Conservation (phyloP, 177 flowering plant genomes). For the Tripterygium wilfordii region DNA sequence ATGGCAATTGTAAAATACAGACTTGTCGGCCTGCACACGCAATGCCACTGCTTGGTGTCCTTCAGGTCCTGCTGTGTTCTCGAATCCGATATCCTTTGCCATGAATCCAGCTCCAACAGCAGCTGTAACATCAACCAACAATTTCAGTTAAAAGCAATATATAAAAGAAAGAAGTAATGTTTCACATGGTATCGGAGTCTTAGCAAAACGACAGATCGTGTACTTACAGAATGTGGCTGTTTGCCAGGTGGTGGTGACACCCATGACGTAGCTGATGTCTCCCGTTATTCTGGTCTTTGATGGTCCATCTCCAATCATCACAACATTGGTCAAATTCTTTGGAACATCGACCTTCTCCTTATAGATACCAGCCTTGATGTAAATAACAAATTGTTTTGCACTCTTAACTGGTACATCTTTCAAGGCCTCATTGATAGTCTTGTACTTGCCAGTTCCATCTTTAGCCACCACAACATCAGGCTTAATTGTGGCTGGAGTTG, state of each 20-base stretch:
- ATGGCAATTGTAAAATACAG: conserved; percentile 38
- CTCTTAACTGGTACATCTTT: conserved; percentile 23
- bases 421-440: conserved; percentile 37
- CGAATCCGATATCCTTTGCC: conserved; percentile 43
- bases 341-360: conserved; percentile 20
- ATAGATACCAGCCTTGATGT: conserved; percentile 39
- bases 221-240: conserved; percentile 43
- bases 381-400: conserved; percentile 23
- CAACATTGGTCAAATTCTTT: conserved; percentile 20
- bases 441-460: conserved; percentile 46
- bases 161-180: no score
- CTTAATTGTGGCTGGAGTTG: conserved; percentile 8
- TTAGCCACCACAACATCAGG: conserved; percentile 40
- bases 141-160: no score
- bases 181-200: no score
- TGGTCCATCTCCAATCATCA: conserved; percentile 48
- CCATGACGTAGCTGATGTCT: conserved; percentile 20
- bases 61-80: conserved; percentile 45
- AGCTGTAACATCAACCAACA: conserved; percentile 20
- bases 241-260: conserved; percentile 16
- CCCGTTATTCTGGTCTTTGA: conserved; percentile 37
- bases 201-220: no score
- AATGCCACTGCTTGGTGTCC: conserved; percentile 53
- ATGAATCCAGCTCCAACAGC: conserved; percentile 29
- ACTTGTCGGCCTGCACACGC: conserved; percentile 21